Base-by-base conservation (phyloP, 192 early-diverging fungal genomes). In the Linnemannia hyalina region DNA sequence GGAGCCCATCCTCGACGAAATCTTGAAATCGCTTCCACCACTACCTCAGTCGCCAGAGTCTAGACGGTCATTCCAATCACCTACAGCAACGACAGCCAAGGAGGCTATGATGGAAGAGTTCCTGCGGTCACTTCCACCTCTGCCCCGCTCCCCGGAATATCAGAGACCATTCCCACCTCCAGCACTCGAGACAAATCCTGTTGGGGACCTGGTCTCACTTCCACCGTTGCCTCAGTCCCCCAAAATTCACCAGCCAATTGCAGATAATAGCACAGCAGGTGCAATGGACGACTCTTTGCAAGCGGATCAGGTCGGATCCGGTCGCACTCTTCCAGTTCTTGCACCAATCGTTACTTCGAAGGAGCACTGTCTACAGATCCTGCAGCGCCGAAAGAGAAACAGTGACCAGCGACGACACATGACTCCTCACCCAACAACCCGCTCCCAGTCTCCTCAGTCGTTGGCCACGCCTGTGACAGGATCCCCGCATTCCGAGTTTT, bases 341-440 rank as follows among this genome's bases (percentile, higher is more conserved):
- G 26, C 78, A 0, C 74, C 83, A 35, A 76, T 85, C 13, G 68
- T 85, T 29, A 85, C 83, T 5, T 80, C 83, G 0, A 68, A 63
- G 15, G 78, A 80, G 54, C 29, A 42, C 2, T 79, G 46, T 57
- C 73, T 49, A 23, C 73, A 84, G 23, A 68, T 72, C 13, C 52
- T 65, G 18, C 44, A 72, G 36, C 46, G 68, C 22, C 47, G 38
- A 15, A 36, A 23, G 6, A 63, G n/a, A 10, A 35, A 23, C 10
- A 69, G 41, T 47, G 47, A 69, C 20, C 55, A 38, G 1, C 44
- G 42, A 52, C 72, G 26, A 44, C 44, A 73, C 11, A n/a, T 44
- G 22, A 8, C 46, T 23, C 52, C 29, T 11, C 47, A 29, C 26
- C 16, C 40, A 32, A 22, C 1, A 15, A 38, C 49, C 4, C 73